A percentile compares a stretch with the other conserved stretches of the same genome.
These are phyloP conservation scores for Cyclospora cayetanensis DNA, from an alignment of 169 alveolate genomes.

Conservation along the genomic window DNA sequence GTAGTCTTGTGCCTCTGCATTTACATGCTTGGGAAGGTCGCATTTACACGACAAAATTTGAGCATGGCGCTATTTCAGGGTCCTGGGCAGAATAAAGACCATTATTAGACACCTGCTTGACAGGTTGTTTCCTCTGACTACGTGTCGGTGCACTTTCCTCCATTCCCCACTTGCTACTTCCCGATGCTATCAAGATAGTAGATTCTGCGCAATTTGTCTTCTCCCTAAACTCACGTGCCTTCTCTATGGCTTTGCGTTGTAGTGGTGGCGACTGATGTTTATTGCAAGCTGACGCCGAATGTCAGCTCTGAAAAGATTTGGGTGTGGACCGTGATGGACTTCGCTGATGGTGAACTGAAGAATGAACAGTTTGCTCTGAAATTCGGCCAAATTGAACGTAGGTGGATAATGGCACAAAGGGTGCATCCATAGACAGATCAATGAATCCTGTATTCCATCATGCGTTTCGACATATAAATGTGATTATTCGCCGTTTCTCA, in stretches of 20 bases:
- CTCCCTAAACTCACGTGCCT: not conserved
- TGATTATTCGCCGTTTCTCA: no score
- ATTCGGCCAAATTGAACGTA: constrained; percentile 90
- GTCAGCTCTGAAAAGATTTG: constrained; percentile 97
- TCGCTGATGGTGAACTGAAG: constrained; percentile 93
- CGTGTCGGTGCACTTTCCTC: no score
- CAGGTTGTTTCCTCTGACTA: no score
- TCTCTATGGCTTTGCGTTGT: constrained; percentile 71
- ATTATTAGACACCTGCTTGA: no score
- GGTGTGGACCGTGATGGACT: constrained; percentile 96
- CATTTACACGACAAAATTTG: not conserved
- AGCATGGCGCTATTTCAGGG: not conserved
- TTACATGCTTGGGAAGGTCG: not conserved
- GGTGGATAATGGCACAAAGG: not conserved
- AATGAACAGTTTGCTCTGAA: constrained; percentile 95
- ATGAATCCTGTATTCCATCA: no score
- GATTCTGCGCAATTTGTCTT: no score
- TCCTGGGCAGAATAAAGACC: not conserved
- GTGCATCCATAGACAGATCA: not conserved
- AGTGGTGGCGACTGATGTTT: constrained; percentile 81
- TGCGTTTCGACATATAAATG: no score
- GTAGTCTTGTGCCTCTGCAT: not conserved
- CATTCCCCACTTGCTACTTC: no score
- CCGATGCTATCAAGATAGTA: no score
- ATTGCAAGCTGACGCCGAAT: constrained; percentile 95